Percentiles rank a stretch among this genome's conserved stretches.
Conservation (phyloP, 2,329 filamentous ascomycete species). For the Trichocomaceae sp. region DNA sequence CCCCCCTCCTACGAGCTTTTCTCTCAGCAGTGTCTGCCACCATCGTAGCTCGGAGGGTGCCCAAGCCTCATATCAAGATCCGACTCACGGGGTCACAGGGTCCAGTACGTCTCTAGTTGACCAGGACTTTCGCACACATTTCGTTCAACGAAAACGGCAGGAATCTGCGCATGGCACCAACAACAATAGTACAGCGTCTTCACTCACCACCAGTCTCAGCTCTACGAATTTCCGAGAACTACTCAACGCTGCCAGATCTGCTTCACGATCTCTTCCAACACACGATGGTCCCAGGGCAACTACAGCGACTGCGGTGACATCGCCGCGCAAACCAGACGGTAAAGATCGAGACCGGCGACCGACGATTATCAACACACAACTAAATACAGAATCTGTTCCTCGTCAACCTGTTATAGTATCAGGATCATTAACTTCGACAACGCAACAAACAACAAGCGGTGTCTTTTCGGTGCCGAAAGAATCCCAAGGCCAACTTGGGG, state of each 20-base stretch:
- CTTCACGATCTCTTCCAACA: not conserved
- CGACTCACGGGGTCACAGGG: not conserved
- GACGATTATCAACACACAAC: slow-evolving; percentile 1
- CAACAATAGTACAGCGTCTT: slow-evolving; percentile 10
- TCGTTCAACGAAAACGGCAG: slow-evolving; percentile 26
- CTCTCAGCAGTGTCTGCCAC: slow-evolving; percentile 15
- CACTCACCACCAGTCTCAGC: slow-evolving; percentile 11
- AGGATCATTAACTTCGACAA: slow-evolving; percentile 3
- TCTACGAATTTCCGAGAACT: slow-evolving; percentile 12
- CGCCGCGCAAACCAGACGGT: not conserved
- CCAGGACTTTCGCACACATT: slow-evolving; percentile 32
- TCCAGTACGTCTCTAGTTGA: slow-evolving; percentile 26
- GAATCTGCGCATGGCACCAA: slow-evolving; percentile 18
- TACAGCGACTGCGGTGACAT: not conserved
- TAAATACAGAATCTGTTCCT: not conserved
- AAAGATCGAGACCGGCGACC: not conserved
- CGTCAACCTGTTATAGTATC: not conserved
- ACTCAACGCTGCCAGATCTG: slow-evolving; percentile 1
- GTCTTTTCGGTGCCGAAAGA: slow-evolving; percentile 11
- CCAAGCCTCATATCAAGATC: slow-evolving; percentile 1
- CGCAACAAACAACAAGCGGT: slow-evolving; percentile 10
- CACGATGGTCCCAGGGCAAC: not conserved
- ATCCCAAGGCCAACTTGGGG: slow-evolving; percentile 3
- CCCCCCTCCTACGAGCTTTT: slow-evolving; percentile 13
- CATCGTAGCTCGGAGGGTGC: slow-evolving; percentile 15